Evolutionary conservation across 2,329 filamentous ascomycete species (phyloP), one percentile per base, ranked within the genome.

Genomic region (Scorias spongiosa): DNA sequence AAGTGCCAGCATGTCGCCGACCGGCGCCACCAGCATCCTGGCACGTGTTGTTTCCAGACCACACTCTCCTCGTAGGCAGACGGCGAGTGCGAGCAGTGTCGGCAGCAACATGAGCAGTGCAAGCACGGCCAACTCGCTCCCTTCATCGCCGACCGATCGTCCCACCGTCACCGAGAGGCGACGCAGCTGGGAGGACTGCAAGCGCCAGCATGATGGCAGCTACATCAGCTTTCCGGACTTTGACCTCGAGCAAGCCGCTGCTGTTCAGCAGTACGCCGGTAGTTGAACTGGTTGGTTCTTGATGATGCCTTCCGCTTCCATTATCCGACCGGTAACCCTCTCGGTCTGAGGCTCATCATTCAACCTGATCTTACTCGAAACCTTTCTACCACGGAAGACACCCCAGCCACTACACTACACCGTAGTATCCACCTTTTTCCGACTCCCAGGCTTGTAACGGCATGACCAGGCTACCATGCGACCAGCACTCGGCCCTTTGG

Each of bases 141-240:
- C 41, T 44, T 29, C 49, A 40, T 38, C 52, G 11, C 40, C 45
- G 49, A 36, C 53, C 54, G 2, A 40, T 40, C 39, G 51, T 46
- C 10, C 48, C 34, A 28, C 39, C 45, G n/a, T 47, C 32, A 40
- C 39, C 4, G 46, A 48, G 20, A 49, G 51, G n/a, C 42, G 55
- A 18, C 52, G 50, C 40, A 57, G 52, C 44, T 59, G 57, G 56
- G 55, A 59, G 42, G 55, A 57, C 42, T 58, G 54, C 48, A 51
- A 48, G 47, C 46, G 49, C 20, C 52, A 56, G 46, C 50, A 55
- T 18, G 54, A 55, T 28, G 32, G 32, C 15, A 56, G 57, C 42
- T 61, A 61, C 46, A 54, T 58, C 46, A 53, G 49, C 14, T 61
- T 61, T 40, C 55, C 55, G 14, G 57, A 59, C 42, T 59, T 58